phyloP scores from a whole-genome alignment of 345 rosid genomes.

The Leavenworthia alabamica region DNA sequence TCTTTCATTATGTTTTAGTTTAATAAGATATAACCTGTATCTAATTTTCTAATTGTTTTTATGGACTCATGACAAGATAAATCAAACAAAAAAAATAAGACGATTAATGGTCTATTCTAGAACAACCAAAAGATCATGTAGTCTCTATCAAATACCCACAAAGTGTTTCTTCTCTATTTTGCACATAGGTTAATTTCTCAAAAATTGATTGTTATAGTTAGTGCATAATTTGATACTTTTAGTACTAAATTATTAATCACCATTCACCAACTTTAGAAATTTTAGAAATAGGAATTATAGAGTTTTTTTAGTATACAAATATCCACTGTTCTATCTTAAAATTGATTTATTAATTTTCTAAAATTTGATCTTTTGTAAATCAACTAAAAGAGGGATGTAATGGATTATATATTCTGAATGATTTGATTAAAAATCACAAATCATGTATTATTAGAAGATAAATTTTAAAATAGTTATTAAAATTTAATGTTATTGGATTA shows the following conservation, averaged over 20 bases:
- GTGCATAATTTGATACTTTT: not conserved
- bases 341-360: not conserved
- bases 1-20: not conserved
- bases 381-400: too few relatives aligned
- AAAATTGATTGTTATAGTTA: not conserved
- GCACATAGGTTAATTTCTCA: not conserved
- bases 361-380: not conserved
- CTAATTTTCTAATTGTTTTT: not conserved
- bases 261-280: not conserved
- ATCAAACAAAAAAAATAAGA: not conserved
- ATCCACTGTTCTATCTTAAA: not conserved
- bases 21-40: not conserved
- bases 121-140: slow-evolving; percentile 10
- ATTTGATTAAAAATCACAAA: too few relatives aligned
- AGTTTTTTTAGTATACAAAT: too few relatives aligned
- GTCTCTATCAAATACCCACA: slow-evolving; percentile 17
- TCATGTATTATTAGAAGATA: too few relatives aligned
- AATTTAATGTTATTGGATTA: too few relatives aligned
- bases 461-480: too few relatives aligned
- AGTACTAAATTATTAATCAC: not conserved
- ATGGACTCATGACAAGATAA: not conserved
- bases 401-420: too few relatives aligned
- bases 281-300: not conserved
- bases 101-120: slow-evolving; percentile 11
- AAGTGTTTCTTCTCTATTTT: not conserved